Evolutionary conservation across 2,329 filamentous ascomycete species (phyloP).

Genomic region (Penicillium verrucosum): DNA sequence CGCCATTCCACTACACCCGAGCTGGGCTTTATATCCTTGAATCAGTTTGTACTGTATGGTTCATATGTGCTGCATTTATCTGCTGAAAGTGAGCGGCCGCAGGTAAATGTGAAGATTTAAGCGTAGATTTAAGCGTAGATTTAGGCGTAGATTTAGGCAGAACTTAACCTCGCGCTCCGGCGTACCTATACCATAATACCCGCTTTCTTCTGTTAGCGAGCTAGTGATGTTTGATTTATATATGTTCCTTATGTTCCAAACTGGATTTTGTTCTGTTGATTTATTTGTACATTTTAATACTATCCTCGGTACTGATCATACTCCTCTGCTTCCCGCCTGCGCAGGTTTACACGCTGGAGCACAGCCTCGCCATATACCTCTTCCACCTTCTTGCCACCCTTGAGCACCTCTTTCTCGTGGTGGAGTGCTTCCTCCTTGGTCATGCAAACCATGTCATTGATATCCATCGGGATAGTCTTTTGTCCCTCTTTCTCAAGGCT

Average conservation of each 20-base stretch:
- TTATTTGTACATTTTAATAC: not conserved
- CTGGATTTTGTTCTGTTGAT: not conserved
- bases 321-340: conserved; percentile 63
- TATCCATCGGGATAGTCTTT: conserved; percentile 65
- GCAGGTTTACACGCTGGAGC: conserved; percentile 63
- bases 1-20: not conserved
- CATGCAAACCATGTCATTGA: conserved; percentile 80
- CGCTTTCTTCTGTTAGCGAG: not conserved
- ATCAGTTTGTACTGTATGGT: not conserved
- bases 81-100: not conserved
- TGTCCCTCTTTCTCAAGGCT: conserved; percentile 63
- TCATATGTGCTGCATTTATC: not conserved
- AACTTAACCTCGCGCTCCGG: conserved; percentile 1
- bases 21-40: not conserved
- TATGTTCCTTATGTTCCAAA: not conserved
- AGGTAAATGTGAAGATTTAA: not conserved
- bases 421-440: conserved; percentile 81
- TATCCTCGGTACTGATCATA: conserved; percentile 49
- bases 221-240: not conserved
- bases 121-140: not conserved
- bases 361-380: conserved; percentile 71
- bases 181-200: not conserved
- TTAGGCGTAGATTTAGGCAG: not conserved
- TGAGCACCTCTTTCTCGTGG: conserved; percentile 78
- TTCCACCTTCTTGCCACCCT: conserved; percentile 62